A percentile compares a stretch with the other conserved stretches of the same genome.
These are phyloP conservation scores for Coniferiporia sulphurascens DNA, from an alignment of 1,284 basidiomycete species.

Conservation along the genomic window DNA sequence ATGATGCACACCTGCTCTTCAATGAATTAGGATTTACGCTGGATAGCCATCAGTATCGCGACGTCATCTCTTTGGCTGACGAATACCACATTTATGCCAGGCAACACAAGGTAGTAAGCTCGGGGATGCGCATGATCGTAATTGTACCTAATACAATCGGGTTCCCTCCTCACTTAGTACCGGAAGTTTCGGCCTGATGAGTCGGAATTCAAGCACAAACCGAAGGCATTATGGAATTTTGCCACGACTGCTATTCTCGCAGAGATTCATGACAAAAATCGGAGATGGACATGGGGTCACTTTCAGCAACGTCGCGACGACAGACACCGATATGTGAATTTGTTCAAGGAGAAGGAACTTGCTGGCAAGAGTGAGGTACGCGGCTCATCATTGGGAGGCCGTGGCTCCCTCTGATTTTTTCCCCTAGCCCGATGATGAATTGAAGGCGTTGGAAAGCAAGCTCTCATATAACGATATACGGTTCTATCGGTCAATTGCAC, in stretches of 20 bases:
- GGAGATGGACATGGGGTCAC: conserved; percentile 91
- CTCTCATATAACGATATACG: conserved; percentile 94
- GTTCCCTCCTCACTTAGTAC: conserved; percentile 50
- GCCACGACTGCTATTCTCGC: conserved; percentile 80
- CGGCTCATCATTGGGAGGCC: neutral
- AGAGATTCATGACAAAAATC: conserved; percentile 81
- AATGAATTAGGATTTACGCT: conserved; percentile 92
- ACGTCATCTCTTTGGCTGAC: conserved; percentile 90
- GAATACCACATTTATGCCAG: conserved; percentile 97
- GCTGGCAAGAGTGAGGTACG: conserved; percentile 4
- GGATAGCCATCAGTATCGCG: conserved; percentile 94
- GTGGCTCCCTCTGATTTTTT: neutral
- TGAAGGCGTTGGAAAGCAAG: conserved; percentile 68
- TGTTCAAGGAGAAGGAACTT: conserved; percentile 76
- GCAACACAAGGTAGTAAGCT: conserved; percentile 66
- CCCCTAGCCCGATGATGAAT: conserved; percentile 45
- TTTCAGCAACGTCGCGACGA: conserved; percentile 89
- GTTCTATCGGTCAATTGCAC: conserved; percentile 95
- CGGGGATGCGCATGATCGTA: neutral
- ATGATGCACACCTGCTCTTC: conserved; percentile 88
- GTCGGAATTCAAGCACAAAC: conserved; percentile 62
- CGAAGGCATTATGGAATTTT: conserved; percentile 76
- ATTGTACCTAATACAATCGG: neutral
- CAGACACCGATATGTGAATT: conserved; percentile 74
- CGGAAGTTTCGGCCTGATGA: conserved; percentile 71